Base-by-base conservation (phyloP, 306 rosid species). In the Lagenaria siceraria region DNA sequence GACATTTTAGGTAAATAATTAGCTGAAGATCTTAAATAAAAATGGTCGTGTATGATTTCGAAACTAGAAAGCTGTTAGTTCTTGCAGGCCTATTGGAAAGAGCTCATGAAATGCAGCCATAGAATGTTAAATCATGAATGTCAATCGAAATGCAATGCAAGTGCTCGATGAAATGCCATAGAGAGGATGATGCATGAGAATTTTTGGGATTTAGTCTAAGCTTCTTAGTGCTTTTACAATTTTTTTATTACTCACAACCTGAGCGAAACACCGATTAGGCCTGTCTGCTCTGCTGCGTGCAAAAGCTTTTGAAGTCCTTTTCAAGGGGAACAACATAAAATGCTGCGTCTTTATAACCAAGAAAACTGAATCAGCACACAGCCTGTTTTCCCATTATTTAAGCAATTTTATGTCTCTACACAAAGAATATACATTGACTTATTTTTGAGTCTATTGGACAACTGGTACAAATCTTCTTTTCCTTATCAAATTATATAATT, bases 341-440 rank as follows among this genome's bases (percentile, higher is more conserved):
- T 70, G 10, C 3, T 40, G 52, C 14, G 43, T 1, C 43, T 22
- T 10, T 8, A 69, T 69, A 10, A 21, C 51, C 51, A 69, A 10
- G 53, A 2, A 21, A 31, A 27, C 7, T 40, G 55, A n/a, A 70
- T 42, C 22, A 70, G 76, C 55, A 5, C 35, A 43, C 21, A 2
- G 11, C 58, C 56, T n/a, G 43, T 21, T 71, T 71, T 71, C 56
- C 13, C 11, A 13, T 22, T 81, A 69, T 80, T 81, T 75, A 7
- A 31, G 3, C 71, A 64, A 64, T 48, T 18, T 10, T 64, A 8
- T 3, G 46, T 31, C 22, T 31, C 24, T 33, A 63, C 24, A 31
- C n/a, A 64, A 35, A 61, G n/a, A 61, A 64, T 64, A 8, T 64
- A 35, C 43, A 64, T 35, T 8, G 71, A 33, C 70, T 61, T 61